Base-by-base conservation (phyloP, 768 basidiomycete genomes). In the Boletus pseudopeckii region DNA sequence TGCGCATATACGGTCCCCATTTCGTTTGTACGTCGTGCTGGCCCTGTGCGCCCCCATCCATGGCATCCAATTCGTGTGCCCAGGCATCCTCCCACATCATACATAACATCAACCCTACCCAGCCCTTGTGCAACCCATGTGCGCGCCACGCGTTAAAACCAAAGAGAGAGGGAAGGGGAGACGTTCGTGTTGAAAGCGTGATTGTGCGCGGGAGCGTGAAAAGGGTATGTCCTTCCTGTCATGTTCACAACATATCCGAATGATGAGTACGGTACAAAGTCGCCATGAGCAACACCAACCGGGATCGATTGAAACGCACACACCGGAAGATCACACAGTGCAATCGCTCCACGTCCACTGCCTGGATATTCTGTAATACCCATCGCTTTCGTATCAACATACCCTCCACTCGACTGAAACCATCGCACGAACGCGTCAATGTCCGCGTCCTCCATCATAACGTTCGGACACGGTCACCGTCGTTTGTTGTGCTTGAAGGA, bases 61-160 rank as follows among this genome's bases (percentile, higher is more conserved):
- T 18, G 13, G 11, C 9, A 40, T 93, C 92, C 91, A 50, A 73
- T 82, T 45, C 90, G 4, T 72, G 52, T 1, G 84, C 84, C 57
- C 78, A 78, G 4, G 84, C 80, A 50, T 81, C 81, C 70, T 99
- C 97, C 90, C 91, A 97, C 89, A 98, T 92, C 85, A 99, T 88
- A 58, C 86, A 90, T 37, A 98, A 75, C 54, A 99, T 98, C 42
- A 98, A 72, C 4, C 88, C 88, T 1, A 80, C 75, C 97, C 97
- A 99, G 8, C 92, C 86, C 52, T 80, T 71, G 47, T 86, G 76
- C 53, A 98, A 69, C 18, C 73, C 71, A 52, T 74, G 68, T 22
- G 67, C 69, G 58, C 74, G 81, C 94, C 94, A 98, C 30, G 78
- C 79, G 11, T 77, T 75, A 7, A 71, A 47, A 17, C 87, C 84